These are phyloP conservation scores for Colletotrichum sp. DNA, from an alignment of 2,329 filamentous ascomycete genomes.

Conservation along the genomic window DNA sequence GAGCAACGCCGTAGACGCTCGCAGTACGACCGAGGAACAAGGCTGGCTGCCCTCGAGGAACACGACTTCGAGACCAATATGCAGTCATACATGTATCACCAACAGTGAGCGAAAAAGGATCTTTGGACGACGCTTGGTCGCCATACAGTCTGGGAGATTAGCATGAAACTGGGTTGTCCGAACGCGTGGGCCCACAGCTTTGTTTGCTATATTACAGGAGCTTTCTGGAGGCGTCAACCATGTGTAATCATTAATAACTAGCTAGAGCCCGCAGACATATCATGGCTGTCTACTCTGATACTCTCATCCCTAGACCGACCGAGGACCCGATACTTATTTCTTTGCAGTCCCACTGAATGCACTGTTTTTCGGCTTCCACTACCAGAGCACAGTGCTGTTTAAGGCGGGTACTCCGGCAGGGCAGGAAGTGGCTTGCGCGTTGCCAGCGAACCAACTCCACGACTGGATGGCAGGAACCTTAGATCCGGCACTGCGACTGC, in stretches of 20 bases:
- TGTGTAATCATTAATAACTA: conserved; percentile 17
- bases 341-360: background rate
- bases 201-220: conserved; percentile 18
- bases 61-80: conserved; percentile 55
- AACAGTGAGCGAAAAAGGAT: conserved; percentile 17
- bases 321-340: background rate
- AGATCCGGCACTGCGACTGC: background rate
- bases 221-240: conserved; percentile 11
- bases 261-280: conserved; percentile 12
- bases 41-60: conserved; percentile 71
- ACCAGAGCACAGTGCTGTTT: background rate
- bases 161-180: background rate
- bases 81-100: conserved; percentile 33
- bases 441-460: background rate
- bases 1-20: conserved; percentile 79
- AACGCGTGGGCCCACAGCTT: background rate
- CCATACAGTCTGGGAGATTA: background rate
- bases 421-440: conserved; percentile 49
- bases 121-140: background rate
- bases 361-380: background rate
- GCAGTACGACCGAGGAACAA: conserved; percentile 82
- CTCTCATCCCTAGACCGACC: background rate
- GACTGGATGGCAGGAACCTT: conserved; percentile 6
- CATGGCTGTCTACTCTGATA: background rate
- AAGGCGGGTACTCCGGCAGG: conserved; percentile 38